Conservation (phyloP, 2,329 filamentous ascomycete genomes). For the Zymoseptoria passerinii region DNA sequence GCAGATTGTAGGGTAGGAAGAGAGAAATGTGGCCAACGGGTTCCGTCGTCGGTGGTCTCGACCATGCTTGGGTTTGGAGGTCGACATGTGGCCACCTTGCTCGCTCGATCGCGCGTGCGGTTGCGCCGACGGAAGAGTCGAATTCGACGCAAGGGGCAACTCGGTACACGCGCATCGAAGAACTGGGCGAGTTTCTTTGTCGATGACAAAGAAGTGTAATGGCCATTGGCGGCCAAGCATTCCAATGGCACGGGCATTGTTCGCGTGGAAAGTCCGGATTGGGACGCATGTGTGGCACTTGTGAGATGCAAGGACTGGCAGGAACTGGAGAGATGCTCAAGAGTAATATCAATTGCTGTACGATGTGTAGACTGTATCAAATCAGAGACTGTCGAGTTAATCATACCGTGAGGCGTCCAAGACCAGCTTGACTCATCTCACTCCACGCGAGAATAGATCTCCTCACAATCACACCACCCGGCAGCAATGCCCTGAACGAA, state of each 20-base stretch:
- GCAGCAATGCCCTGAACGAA: not conserved
- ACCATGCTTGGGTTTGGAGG: not conserved
- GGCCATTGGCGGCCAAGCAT: slow-evolving; percentile 12
- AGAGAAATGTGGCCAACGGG: not conserved
- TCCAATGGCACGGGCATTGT: slow-evolving; percentile 4
- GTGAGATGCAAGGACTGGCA: not conserved
- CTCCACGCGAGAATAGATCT: not conserved
- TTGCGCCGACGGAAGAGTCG: not conserved
- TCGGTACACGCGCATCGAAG: not conserved
- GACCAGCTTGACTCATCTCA: not conserved
- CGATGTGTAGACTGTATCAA: not conserved
- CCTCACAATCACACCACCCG: not conserved
- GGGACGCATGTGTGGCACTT: not conserved
- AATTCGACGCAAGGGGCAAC: not conserved
- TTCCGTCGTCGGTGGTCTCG: not conserved
- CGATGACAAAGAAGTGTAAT: slow-evolving; percentile 8
- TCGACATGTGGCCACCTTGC: not conserved
- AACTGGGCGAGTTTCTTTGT: not conserved
- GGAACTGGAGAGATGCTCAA: not conserved
- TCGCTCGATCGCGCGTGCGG: not conserved
- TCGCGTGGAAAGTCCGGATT: not conserved
- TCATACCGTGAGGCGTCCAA: not conserved
- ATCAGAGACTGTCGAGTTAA: not conserved
- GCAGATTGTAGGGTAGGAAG: not conserved
- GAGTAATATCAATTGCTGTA: not conserved